phyloP scores from a whole-genome alignment of 768 basidiomycete genomes.

The Tylopilus balloui region DNA sequence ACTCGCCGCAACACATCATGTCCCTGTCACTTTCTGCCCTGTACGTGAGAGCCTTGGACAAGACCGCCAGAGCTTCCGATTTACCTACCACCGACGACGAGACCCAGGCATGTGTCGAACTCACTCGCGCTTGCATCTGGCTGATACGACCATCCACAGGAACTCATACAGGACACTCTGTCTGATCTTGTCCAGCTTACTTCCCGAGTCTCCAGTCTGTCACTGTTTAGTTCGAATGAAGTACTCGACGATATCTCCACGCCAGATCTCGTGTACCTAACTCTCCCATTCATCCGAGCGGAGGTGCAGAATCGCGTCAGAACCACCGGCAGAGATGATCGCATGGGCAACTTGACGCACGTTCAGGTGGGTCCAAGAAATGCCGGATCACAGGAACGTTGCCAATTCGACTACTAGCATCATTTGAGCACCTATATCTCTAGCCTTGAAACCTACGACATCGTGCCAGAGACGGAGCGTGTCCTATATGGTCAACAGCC shows the following conservation, averaged over 20 bases:
- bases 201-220: constrained; percentile 53
- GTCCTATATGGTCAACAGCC: constrained; percentile 48
- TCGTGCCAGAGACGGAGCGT: constrained; percentile 60
- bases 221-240: constrained; percentile 83
- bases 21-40: constrained; percentile 34
- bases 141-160: constrained; percentile 37
- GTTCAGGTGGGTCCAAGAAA: constrained; percentile 48
- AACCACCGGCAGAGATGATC: constrained; percentile 51
- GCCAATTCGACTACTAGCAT: constrained; percentile 35
- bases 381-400: neutral
- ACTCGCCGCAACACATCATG: constrained; percentile 9
- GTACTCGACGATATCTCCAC: constrained; percentile 78
- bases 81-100: constrained; percentile 41
- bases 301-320: constrained; percentile 61
- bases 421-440: constrained; percentile 45
- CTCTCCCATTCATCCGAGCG: constrained; percentile 63
- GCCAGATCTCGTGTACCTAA: constrained; percentile 67
- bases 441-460: constrained; percentile 57
- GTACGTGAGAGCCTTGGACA: constrained; percentile 38
- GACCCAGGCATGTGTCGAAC: constrained; percentile 39
- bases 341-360: constrained; percentile 51
- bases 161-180: constrained; percentile 51
- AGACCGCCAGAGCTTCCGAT: constrained; percentile 35
- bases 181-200: constrained; percentile 52
- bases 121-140: neutral